Base-by-base conservation (phyloP, 176 grass and related monocot species). In the Hsuehochloa calcarea region DNA sequence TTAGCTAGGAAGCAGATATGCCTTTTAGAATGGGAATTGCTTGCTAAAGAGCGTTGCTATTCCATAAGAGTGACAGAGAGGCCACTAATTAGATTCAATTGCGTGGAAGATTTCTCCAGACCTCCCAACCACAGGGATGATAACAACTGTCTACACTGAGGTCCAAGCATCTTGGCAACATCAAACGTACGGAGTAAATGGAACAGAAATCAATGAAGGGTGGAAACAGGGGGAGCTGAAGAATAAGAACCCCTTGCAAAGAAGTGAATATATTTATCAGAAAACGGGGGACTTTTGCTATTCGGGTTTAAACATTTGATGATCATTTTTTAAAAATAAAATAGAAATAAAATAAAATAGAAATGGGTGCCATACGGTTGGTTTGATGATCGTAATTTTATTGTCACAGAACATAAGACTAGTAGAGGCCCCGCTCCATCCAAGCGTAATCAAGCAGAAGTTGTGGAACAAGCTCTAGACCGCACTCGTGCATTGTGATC, bases 21-120 rank as follows among this genome's bases (percentile, higher is more conserved):
- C 16, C 22, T 80, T 74, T 63, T 54, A 63, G 68, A 45, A 29
- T 83, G 19, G 27, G 40, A 79, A 80, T 41, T 58, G 50, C 37
- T 22, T 10, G 44, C 15, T 29, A 40, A 40, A 39, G 9, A 76
- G 31, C 19, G 52, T 10, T 47, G 12, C 55, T 65, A 31, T 80
- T 64, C 84, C 69, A 67, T 65, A 16, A 80, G 75, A 68, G 43
- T 66, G 59, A 45, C 9, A 80, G 29, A 26, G 22, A 80, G 15
- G 35, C 65, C 9, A 52, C n/a, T 60, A 20, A 49, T 79, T 72
- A 47, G 69, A 71, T 71, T 39, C n/a, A 31, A 9, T 55, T 37
- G 60, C 45, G 60, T 75, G 83, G 23, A 59, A 59, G 38, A 78
- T 78, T 85, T 12, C n/a, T 70, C 45, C 54, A 46, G 44, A 74